Evolutionary conservation across 305 asterid genomes (phyloP), one percentile per base, ranked within the genome.

Genomic region (Plantago lanceolata): DNA sequence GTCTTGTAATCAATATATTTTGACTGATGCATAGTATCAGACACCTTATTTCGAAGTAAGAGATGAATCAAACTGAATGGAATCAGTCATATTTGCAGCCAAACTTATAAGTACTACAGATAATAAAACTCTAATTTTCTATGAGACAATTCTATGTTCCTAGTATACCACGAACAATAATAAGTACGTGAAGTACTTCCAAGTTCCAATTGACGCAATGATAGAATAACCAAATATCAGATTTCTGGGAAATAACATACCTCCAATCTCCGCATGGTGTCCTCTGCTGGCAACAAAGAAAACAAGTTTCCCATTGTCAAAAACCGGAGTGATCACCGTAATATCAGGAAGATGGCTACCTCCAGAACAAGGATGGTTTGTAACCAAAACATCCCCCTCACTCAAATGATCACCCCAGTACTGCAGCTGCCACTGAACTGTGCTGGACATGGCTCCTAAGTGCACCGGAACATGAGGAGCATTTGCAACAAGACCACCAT

Each of bases 381-480:
- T 79, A 56, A 93, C 98, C 77, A 93, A 73, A 68, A 89, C 97
- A 63, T 92, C 97, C 43, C 97, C 97, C 76, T 89, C 94, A 9
- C 78, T 79, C 64, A 93, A 73, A 73, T 84, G 72, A 48, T 80
- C 78, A 4, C 90, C 92, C 98, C 97, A 93, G 72, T 82, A 75
- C 31, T 81, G 68, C 72, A 87, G 72, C 82, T 93, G 98, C 98
- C 98, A 93, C 49, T 81, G 79, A 28, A 93, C 96, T 13, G 97
- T 93, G 82, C 98, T 89, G 65, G 98, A 93, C 98, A 93, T 93
- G 17, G 97, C 98, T 67, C 98, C 98, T 65, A 93, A 79, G 72
- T 93, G 98, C 63, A 93, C 98, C 4, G 98, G 98, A 65, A 93
- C 98, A 66, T 93, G 98, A 28, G 98, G 97, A 19, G 98, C 98